Conservation (phyloP, 2,329 filamentous ascomycete species). For the Escovopsis weberi region DNA sequence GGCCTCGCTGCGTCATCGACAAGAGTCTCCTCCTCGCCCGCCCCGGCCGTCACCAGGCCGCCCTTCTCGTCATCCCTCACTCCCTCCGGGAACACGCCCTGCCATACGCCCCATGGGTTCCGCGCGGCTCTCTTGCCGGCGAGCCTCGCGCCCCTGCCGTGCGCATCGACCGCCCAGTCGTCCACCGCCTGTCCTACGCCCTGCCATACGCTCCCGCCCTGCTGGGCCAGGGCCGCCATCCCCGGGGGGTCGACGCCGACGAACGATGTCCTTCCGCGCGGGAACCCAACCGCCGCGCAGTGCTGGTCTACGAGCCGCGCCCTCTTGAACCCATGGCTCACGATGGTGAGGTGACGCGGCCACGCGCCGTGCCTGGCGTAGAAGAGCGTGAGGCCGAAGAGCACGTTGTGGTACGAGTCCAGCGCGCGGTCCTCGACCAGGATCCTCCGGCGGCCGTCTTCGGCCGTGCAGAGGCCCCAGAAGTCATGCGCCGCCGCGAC, state of each 20-base stretch:
- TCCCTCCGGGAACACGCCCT: conserved; percentile 28
- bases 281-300: conserved; percentile 45
- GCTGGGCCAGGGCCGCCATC: conserved; percentile 16
- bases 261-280: conserved; percentile 30
- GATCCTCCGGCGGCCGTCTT: conserved; percentile 17
- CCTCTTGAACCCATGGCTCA: conserved; percentile 58
- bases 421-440: conserved; percentile 56
- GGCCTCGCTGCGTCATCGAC: conserved; percentile 23
- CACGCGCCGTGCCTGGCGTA: conserved; percentile 28
- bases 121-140: conserved; percentile 32
- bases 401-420: conserved; percentile 74
- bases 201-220: conserved; percentile 25
- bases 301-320: conserved; percentile 48
- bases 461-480: conserved; percentile 24
- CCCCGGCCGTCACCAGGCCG: conserved; percentile 20
- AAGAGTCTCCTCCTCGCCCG: conserved; percentile 25
- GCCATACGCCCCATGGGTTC: conserved; percentile 33
- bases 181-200: conserved; percentile 28
- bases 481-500: conserved; percentile 32
- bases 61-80: conserved; percentile 16
- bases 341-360: conserved; percentile 44
- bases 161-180: conserved; percentile 38
- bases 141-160: conserved; percentile 31
- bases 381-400: conserved; percentile 53
- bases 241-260: conserved; percentile 51